These are phyloP conservation scores for Coprinopsis strossmayeri DNA, from an alignment of 768 basidiomycete species.

Conservation along the genomic window DNA sequence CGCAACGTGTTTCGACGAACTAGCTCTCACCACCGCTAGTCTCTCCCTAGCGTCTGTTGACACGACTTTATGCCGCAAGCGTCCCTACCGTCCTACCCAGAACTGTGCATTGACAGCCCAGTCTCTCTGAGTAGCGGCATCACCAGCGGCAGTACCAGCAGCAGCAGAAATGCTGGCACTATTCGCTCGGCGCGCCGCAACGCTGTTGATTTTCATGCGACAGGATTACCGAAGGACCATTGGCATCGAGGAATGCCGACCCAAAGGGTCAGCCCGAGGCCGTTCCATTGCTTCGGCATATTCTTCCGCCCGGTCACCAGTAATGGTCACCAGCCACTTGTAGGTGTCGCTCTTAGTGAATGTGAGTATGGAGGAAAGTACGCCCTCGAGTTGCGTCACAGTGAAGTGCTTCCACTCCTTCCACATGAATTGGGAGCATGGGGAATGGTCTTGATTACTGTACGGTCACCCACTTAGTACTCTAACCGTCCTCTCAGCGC, in stretches of 20 bases:
- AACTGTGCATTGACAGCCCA: too few species aligned
- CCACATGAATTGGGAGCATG: not conserved
- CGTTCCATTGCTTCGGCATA: not conserved
- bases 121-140: too few species aligned
- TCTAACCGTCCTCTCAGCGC: not conserved
- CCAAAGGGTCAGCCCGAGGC: not conserved
- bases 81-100: too few species aligned
- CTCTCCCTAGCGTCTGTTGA: too few species aligned
- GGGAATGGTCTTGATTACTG: not conserved
- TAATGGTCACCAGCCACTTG: not conserved
- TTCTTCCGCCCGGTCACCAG: not conserved
- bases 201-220: constrained; percentile 4
- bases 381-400: not conserved
- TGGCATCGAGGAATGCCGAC: not conserved
- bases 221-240: not conserved
- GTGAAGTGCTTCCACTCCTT: not conserved
- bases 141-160: too few species aligned
- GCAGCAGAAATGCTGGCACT: too few species aligned
- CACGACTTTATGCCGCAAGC: too few species aligned
- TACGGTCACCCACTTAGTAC: not conserved
- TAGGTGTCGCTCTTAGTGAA: constrained; percentile 5
- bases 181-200: not conserved
- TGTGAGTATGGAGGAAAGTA: constrained; percentile 2
- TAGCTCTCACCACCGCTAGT: too few species aligned
- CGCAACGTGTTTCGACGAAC: too few species aligned